Evolutionary conservation across 2,329 filamentous ascomycete genomes (phyloP), one percentile per base, ranked within the genome.

Genomic region (Cladophialophora immunda): DNA sequence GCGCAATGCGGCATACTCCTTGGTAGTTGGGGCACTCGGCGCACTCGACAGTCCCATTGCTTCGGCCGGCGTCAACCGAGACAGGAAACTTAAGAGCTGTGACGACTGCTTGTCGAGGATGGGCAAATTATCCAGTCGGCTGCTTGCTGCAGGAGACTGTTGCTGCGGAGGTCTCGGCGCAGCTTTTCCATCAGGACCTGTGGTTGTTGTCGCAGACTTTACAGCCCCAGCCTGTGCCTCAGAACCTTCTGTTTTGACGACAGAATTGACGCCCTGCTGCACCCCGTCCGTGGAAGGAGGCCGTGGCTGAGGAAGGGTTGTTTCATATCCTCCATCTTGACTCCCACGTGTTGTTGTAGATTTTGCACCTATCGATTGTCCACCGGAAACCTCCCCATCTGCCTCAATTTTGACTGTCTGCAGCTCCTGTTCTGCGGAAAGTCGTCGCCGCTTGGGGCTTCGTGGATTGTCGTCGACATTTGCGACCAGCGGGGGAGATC

Each of bases 1-100:
- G 71, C 87, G 87, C 74, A 89, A 80, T 1, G 85, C 86, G 3
- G 82, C 81, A 75, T 89, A 90, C n/a, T 87, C 85, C 74, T 89
- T 85, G 8, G 86, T 86, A 68, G 83, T 81, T 64, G 86, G 83
- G 1, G 84, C 85, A 19, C 85, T 82, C 17, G 82, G 84, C 47
- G 85, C 81, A 2, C 83, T 84, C 34, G 88, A 84, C 66, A 89
- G 84, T 8, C 32, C 83, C 81, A 56, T 87, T 81, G 38, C 87
- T 85, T 89, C 71, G 29, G 9, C 19, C 34, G 70, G 55, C 27
- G 65, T 68, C 32, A 73, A 41, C 9, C 60, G 56, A n/a, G 66
- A 64, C 11, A 68, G 47, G n/a, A 69, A 61, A 11, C 50, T 54
- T 29, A 66, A 29, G 7, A 68, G 66, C 25, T 65, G 50, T 45